Base-by-base conservation (phyloP, 2,329 filamentous ascomycete species). In the Cordyceps javanica region DNA sequence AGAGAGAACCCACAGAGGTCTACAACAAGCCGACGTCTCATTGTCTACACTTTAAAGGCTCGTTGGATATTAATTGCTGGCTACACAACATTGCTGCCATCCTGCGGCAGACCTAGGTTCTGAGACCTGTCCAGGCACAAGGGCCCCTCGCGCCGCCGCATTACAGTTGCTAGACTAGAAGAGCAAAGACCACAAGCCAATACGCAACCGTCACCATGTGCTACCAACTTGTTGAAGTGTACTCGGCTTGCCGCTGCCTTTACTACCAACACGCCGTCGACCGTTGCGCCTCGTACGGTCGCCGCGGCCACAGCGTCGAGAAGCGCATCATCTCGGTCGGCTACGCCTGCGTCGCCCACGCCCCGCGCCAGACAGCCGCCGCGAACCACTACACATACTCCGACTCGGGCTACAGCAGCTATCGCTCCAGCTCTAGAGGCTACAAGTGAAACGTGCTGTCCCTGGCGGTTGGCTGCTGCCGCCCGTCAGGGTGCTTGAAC, bases 241-340 rank as follows among this genome's bases (percentile, higher is more conserved):
- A 91, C 77, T 86, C 91, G 57, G 89, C 88, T 57, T 96, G 91
- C 80, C 83, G 86, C 62, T 96, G 91, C 74, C 80, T 93, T 65
- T 95, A 96, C 78, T 90, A 93, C 77, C 82, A 87, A 68, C 92
- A 96, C 71, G 86, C 89, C 49, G 81, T 96, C 65, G 91, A 96
- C 68, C 88, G 89, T 60, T 96, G 91, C 70, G 78, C 85, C 50
- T 79, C 83, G 36, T 90, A 91, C 69, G 89, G 88, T 60, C 85
- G 88, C 60, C 82, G 83, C 51, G 87, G 87, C 48, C 91, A 96
- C 68, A 66, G 67, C 46, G 76, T 92, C 58, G 83, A 90, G 63
- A 86, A 89, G 67, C 87, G 88, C 69, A 89, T 83, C 7, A 88
- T 96, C 53, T 78, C 90, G 21, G 91, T 96, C 25, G 92, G 91